Evolutionary conservation across 2,329 filamentous ascomycete species (phyloP).

Genomic region (Xylariomycetidae sp.): DNA sequence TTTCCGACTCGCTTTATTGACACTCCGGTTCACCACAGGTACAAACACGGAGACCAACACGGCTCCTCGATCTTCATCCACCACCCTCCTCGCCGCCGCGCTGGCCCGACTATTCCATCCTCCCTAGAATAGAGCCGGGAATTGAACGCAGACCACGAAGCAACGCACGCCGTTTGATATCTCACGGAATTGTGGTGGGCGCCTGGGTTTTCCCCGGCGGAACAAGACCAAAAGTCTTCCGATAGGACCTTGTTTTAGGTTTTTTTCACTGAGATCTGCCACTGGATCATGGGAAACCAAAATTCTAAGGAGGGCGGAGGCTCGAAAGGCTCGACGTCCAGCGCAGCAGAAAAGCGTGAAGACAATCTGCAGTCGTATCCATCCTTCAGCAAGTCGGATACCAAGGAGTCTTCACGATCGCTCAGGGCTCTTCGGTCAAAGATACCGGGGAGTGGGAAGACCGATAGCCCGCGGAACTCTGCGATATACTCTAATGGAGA

Average conservation of each 20-base stretch:
- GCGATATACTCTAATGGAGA: conserved; percentile 61
- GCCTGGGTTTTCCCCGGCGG: too few relatives aligned
- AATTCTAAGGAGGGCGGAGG: conserved; percentile 56
- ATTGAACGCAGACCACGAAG: too few relatives aligned
- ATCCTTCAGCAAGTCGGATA: conserved; percentile 88
- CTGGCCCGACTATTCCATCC: conserved; percentile 49
- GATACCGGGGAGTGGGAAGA: conserved; percentile 69
- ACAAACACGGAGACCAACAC: conserved; percentile 47
- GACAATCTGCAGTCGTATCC: conserved; percentile 78
- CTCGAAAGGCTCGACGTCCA: conserved; percentile 46
- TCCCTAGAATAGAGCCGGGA: conserved; percentile 37
- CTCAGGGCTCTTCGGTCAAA: conserved; percentile 83
- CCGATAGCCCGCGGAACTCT: conserved; percentile 79
- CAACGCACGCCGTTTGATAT: too few relatives aligned
- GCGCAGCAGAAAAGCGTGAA: too few relatives aligned
- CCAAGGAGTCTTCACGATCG: conserved; percentile 85
- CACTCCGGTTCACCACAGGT: too few relatives aligned
- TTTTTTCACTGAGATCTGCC: too few relatives aligned
- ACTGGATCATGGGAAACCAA: conserved; percentile 69
- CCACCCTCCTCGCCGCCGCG: conserved; percentile 42
- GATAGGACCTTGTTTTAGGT: too few relatives aligned
- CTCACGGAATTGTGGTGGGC: conserved; percentile 22
- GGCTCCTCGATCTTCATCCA: conserved; percentile 39
- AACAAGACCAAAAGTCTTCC: too few relatives aligned
- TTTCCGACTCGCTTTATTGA: too few relatives aligned